These are phyloP conservation scores for Cordyceps farinosa DNA, from an alignment of 2,329 filamentous ascomycete species.

Conservation along the genomic window DNA sequence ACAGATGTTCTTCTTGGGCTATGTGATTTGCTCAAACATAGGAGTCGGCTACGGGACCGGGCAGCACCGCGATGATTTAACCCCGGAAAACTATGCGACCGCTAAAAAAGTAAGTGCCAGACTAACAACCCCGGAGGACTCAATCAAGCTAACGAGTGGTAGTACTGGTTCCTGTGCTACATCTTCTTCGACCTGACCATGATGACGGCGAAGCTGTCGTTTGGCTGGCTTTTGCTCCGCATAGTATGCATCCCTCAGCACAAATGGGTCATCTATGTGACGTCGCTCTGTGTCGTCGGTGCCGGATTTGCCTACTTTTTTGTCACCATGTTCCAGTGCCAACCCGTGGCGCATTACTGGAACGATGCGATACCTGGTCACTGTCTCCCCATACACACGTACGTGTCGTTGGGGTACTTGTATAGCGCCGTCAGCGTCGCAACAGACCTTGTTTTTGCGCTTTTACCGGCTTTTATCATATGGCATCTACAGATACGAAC, in stretches of 20 bases:
- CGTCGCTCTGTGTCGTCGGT: constrained; percentile 28
- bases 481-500: constrained; percentile 49
- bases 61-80: constrained; percentile 30
- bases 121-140: neutral
- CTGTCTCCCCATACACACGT: constrained; percentile 33
- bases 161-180: constrained; percentile 26
- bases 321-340: constrained; percentile 30
- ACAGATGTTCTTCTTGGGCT: constrained; percentile 28
- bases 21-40: constrained; percentile 26
- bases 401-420: constrained; percentile 46
- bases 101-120: constrained; percentile 32
- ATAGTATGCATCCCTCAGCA: constrained; percentile 23
- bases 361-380: constrained; percentile 23
- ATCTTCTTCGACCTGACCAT: constrained; percentile 26
- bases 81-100: constrained; percentile 20
- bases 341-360: constrained; percentile 30
- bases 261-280: constrained; percentile 28
- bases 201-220: constrained; percentile 26
- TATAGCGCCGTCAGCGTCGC: constrained; percentile 45
- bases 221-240: constrained; percentile 27
- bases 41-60: constrained; percentile 37
- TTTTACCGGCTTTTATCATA: constrained; percentile 50
- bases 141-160: neutral
- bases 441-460: constrained; percentile 45
- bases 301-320: constrained; percentile 31